phyloP scores from a whole-genome alignment of 441 rosid species.

The Populus hybrid region DNA sequence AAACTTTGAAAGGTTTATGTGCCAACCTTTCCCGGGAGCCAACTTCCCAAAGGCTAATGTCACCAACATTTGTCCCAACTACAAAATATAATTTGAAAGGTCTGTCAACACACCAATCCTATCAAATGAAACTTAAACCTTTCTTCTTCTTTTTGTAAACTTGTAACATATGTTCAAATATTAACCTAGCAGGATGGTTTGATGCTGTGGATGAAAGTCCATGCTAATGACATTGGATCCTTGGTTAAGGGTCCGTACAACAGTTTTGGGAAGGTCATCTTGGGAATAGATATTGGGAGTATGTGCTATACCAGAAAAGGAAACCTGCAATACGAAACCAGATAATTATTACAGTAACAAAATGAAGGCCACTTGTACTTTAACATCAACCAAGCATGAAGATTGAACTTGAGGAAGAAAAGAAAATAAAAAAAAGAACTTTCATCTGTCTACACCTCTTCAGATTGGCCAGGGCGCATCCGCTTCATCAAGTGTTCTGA shows the following conservation, averaged over 20 bases:
- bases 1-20: slow-evolving; percentile 59
- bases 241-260: slow-evolving; percentile 46
- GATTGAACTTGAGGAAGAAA: neutral
- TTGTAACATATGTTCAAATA: slow-evolving; percentile 4
- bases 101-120: neutral
- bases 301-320: slow-evolving; percentile 50
- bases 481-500: slow-evolving; percentile 78
- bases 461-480: slow-evolving; percentile 56
- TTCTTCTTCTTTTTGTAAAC: neutral
- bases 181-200: slow-evolving; percentile 67
- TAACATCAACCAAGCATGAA: neutral
- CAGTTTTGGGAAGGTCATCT: slow-evolving; percentile 73
- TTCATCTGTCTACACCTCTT: slow-evolving; percentile 44
- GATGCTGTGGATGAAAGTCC: slow-evolving; percentile 85
- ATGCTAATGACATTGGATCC: slow-evolving; percentile 75
- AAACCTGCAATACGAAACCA: slow-evolving; percentile 14
- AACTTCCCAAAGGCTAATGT: slow-evolving; percentile 77
- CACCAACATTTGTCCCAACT: slow-evolving; percentile 79
- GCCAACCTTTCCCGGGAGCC: slow-evolving; percentile 63
- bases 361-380: neutral
- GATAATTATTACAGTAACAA: neutral
- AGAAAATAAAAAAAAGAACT: neutral
- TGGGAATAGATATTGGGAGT: slow-evolving; percentile 50
- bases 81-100: slow-evolving; percentile 18
- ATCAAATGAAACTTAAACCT: neutral